Evolutionary conservation across 306 rosid genomes (phyloP).

Genomic region (cucumber (Cucumis sativus)): DNA sequence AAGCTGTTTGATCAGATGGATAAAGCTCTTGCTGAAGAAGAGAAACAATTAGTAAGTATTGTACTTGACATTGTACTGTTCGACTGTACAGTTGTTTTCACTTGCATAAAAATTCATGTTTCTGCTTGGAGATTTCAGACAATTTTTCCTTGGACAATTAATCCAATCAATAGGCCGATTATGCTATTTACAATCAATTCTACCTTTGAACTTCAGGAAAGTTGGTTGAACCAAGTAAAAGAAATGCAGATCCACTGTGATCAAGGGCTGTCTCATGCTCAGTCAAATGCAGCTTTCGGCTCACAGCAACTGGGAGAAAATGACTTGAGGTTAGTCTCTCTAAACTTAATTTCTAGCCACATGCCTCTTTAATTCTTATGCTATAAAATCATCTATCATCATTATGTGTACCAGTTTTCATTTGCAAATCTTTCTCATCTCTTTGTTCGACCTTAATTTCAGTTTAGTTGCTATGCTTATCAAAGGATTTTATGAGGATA

Average conservation of each 20-base stretch:
- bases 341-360: background rate
- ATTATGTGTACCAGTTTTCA: background rate
- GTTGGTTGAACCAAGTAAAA: conserved; percentile 83
- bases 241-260: conserved; percentile 79
- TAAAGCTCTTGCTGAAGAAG: conserved; percentile 77
- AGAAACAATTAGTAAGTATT: conserved; percentile 77
- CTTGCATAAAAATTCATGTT: background rate
- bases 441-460: background rate
- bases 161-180: background rate
- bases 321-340: conserved; percentile 37
- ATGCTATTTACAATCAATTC: conserved; percentile 3
- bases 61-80: background rate
- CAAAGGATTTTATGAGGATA: background rate
- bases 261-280: conserved; percentile 54
- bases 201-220: conserved; percentile 52
- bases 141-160: background rate
- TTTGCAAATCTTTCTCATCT: background rate
- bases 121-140: background rate
- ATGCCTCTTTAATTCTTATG: background rate
- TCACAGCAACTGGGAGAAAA: conserved; percentile 32
- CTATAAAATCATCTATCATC: background rate
- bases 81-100: background rate
- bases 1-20: conserved; percentile 78
- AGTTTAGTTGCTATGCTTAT: background rate
- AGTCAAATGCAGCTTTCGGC: conserved; percentile 28